Percentiles rank a stretch among this genome's conserved stretches.
Evolutionary conservation across 306 rosid genomes (phyloP).

Genomic region (Rosa lucieae): DNA sequence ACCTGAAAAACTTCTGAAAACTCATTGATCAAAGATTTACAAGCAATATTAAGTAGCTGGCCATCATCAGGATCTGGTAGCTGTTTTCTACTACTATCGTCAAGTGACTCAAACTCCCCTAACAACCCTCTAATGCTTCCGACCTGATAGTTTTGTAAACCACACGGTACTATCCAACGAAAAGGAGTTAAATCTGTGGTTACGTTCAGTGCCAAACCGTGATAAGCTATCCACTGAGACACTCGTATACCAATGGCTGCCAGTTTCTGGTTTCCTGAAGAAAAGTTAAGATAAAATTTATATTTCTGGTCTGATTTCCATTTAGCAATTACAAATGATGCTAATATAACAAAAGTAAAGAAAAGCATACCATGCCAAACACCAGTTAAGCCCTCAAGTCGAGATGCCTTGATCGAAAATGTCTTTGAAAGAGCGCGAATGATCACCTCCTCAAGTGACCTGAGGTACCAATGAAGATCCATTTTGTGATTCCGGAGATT

Average conservation of each 20-base stretch:
- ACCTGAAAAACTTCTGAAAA: conserved; percentile 63
- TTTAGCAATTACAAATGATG: background rate
- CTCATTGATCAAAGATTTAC: conserved; percentile 51
- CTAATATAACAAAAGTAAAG: background rate
- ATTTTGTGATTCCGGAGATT: conserved; percentile 78
- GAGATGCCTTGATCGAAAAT: conserved; percentile 72
- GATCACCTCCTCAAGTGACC: conserved; percentile 82
- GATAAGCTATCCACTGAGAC: conserved; percentile 64
- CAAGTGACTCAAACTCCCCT: conserved; percentile 26
- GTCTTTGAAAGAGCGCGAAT: conserved; percentile 67
- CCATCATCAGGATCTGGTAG: conserved; percentile 27
- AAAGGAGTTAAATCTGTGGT: conserved; percentile 64
- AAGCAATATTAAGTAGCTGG: conserved; percentile 46
- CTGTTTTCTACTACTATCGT: conserved; percentile 15
- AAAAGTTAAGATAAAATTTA: background rate
- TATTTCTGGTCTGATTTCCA: background rate
- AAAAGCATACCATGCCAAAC: conserved; percentile 77
- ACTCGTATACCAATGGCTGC: conserved; percentile 74
- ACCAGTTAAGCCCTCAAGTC: conserved; percentile 75
- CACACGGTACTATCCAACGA: conserved; percentile 68
- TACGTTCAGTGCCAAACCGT: conserved; percentile 72
- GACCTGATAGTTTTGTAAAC: conserved; percentile 53
- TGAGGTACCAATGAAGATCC: conserved; percentile 93
- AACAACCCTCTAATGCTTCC: conserved; percentile 64
- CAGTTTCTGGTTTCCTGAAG: conserved; percentile 73